phyloP scores from a whole-genome alignment of 2,329 filamentous ascomycete genomes.

The Acrocalymma vagum region DNA sequence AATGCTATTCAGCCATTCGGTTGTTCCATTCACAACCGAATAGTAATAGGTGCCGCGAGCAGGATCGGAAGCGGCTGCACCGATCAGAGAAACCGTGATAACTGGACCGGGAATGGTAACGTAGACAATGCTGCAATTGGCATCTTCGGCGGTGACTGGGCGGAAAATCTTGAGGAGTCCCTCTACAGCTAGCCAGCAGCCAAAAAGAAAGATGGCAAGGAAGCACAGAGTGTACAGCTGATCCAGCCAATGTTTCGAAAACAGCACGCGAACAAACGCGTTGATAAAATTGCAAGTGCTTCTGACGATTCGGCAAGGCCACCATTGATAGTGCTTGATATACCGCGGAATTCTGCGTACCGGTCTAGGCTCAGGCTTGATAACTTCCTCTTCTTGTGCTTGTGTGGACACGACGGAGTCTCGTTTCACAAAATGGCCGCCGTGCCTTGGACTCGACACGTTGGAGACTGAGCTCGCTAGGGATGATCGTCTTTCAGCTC shows the following conservation, averaged over 20 bases:
- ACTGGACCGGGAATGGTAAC: slow-evolving; percentile 43
- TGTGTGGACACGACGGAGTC: slow-evolving; percentile 24
- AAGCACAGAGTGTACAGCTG: slow-evolving; percentile 20
- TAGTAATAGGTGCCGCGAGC: slow-evolving; percentile 43
- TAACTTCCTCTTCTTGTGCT: slow-evolving; percentile 3
- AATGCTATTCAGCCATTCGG: slow-evolving; percentile 39
- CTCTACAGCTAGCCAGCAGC: slow-evolving; percentile 28
- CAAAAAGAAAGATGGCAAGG: slow-evolving; percentile 15
- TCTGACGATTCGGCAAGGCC: slow-evolving; percentile 28
- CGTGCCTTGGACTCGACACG: too few relatives aligned
- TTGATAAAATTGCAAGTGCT: slow-evolving; percentile 17
- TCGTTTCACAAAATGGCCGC: slow-evolving; percentile 8
- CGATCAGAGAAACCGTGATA: slow-evolving; percentile 42
- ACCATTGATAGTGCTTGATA: slow-evolving; percentile 19
- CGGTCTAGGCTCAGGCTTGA: neutral
- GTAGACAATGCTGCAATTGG: slow-evolving; percentile 41
- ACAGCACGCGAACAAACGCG: slow-evolving; percentile 16
- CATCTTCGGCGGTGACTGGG: slow-evolving; percentile 34
- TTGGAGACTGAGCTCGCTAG: too few relatives aligned
- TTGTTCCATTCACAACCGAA: slow-evolving; percentile 42
- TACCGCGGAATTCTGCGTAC: neutral
- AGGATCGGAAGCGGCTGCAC: slow-evolving; percentile 28
- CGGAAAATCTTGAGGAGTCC: slow-evolving; percentile 26
- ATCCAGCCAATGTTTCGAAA: slow-evolving; percentile 20
- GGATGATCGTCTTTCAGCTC: neutral